Evolutionary conservation across 805 yeast species (phyloP).

Genomic region (Maudiozyma pseudohumilis): DNA sequence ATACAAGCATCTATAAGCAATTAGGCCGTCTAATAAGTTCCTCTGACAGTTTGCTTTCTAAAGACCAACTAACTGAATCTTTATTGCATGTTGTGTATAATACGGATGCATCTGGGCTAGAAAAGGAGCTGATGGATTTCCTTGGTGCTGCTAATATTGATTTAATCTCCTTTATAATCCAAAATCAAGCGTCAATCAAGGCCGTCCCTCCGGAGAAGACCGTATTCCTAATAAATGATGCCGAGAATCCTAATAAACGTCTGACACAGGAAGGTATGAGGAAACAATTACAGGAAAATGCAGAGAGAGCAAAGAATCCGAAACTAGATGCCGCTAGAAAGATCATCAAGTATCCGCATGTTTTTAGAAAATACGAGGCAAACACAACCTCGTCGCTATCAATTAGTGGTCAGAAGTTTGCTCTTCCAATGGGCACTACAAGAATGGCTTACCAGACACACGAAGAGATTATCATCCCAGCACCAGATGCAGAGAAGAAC

Average conservation of each 20-base stretch:
- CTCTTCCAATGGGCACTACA: constrained; percentile 74
- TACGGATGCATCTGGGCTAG: constrained; percentile 48
- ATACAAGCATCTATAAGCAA: constrained; percentile 12
- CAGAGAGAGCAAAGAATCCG: constrained; percentile 39
- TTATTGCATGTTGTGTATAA: constrained; percentile 23
- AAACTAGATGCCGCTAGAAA: constrained; percentile 37
- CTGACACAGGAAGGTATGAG: constrained; percentile 48
- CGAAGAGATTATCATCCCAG: constrained; percentile 82
- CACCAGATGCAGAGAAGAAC: constrained; percentile 46
- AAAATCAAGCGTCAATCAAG: constrained; percentile 11
- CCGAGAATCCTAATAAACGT: constrained; percentile 24
- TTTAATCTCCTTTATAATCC: constrained; percentile 41
- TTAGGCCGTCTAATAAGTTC: constrained; percentile 11
- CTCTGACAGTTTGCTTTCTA: constrained; percentile 24
- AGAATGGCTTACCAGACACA: constrained; percentile 48
- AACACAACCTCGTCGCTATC: constrained; percentile 51
- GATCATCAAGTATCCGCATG: constrained; percentile 70
- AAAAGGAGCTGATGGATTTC: constrained; percentile 64
- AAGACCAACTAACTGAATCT: constrained; percentile 27
- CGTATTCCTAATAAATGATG: constrained; percentile 11
- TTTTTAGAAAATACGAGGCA: constrained; percentile 59
- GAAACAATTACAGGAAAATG: constrained; percentile 42
- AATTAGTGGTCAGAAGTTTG: constrained; percentile 68
- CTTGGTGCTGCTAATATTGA: constrained; percentile 84
- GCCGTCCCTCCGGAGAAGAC: constrained; percentile 14